These are phyloP conservation scores for Halophytophthora polymorphica DNA, from an alignment of 352 stramenopile species.

Conservation along the genomic window DNA sequence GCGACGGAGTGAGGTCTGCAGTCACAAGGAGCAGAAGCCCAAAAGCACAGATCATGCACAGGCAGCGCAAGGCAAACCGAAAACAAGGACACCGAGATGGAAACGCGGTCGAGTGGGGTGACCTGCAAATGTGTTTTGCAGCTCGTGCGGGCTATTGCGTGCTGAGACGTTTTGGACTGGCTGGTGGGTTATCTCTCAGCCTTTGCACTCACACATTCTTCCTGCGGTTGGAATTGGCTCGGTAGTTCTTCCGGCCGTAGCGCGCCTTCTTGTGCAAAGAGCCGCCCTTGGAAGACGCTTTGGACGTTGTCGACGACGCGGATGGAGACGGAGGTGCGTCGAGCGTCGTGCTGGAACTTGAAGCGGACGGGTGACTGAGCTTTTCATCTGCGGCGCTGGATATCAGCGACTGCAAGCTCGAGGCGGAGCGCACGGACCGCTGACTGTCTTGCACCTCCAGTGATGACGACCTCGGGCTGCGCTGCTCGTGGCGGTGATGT, in stretches of 20 bases:
- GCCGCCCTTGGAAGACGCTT: conserved; percentile 27
- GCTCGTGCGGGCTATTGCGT: background rate
- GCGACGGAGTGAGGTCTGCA: conserved; percentile 12
- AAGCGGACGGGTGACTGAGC: conserved; percentile 8
- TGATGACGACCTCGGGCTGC: conserved; percentile 18
- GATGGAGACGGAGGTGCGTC: conserved; percentile 34
- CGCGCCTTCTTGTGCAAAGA: conserved; percentile 47
- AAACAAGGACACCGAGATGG: conserved; percentile 8
- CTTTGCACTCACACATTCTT: conserved; percentile 35
- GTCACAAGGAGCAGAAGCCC: background rate
- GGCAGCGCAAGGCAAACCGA: conserved; percentile 20
- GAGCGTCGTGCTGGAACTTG: conserved; percentile 16
- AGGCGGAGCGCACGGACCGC: conserved; percentile 7
- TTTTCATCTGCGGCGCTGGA: conserved; percentile 18
- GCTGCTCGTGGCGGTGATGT: conserved; percentile 8
- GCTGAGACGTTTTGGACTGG: too few species aligned
- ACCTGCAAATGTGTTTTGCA: conserved; percentile 5
- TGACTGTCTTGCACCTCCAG: conserved; percentile 26
- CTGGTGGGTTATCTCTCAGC: too few species aligned
- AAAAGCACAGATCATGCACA: background rate
- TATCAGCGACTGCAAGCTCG: conserved; percentile 4
- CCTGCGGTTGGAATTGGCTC: conserved; percentile 58
- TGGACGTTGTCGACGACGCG: conserved; percentile 22
- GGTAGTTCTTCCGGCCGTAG: conserved; percentile 79
- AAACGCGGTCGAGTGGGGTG: conserved; percentile 12